Conservation (phyloP, 2,329 filamentous ascomycete genomes). For the Pyricularia grisea region DNA sequence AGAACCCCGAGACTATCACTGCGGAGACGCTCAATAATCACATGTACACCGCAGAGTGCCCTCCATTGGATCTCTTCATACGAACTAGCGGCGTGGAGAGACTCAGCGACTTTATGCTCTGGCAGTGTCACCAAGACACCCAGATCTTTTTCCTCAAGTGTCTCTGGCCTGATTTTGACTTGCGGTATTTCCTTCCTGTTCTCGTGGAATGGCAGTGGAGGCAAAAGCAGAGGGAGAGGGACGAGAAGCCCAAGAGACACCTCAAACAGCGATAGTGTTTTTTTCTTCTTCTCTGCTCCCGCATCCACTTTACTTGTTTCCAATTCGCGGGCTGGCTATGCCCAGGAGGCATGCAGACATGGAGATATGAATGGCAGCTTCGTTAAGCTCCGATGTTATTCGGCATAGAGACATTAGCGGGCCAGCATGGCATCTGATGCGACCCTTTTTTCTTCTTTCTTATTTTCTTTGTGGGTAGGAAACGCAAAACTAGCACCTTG, state of each 20-base stretch:
- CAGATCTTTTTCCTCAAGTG: conserved; percentile 88
- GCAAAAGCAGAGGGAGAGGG: conserved; percentile 46
- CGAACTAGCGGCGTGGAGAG: conserved; percentile 89
- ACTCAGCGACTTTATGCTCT: conserved; percentile 96
- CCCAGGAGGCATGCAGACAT: background rate
- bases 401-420: background rate
- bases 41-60: conserved; percentile 78
- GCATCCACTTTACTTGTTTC: background rate
- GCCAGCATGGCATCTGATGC: background rate
- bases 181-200: conserved; percentile 89
- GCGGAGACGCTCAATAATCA: conserved; percentile 72
- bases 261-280: conserved; percentile 20
- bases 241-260: conserved; percentile 29
- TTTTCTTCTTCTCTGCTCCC: background rate
- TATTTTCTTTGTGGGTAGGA: background rate
- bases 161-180: conserved; percentile 91
- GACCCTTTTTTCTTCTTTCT: background rate
- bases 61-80: conserved; percentile 83
- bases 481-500: background rate
- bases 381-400: background rate
- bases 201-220: conserved; percentile 80
- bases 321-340: background rate
- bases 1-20: conserved; percentile 81
- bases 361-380: background rate
- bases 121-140: conserved; percentile 91